Evolutionary conservation across 1,139 yeast species (phyloP).

Genomic region (Nakaseomyces delphensis): DNA sequence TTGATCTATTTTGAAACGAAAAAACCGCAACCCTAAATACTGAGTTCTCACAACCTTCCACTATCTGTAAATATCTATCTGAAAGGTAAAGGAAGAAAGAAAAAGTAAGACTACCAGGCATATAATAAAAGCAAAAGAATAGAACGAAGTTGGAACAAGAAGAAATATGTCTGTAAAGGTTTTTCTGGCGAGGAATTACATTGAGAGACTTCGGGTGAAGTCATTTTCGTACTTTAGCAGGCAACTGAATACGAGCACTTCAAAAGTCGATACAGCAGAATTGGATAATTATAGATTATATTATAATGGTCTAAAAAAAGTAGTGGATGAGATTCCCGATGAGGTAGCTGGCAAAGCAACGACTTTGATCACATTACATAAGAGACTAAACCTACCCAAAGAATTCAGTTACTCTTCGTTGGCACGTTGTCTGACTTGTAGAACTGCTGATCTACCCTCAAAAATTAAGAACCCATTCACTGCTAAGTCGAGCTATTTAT

Average conservation of each 20-base stretch:
- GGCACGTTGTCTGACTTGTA: slow-evolving; percentile 68
- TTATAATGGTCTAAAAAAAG: slow-evolving; percentile 17
- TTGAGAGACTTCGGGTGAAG: not conserved
- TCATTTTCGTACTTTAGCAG: not conserved
- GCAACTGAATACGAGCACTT: slow-evolving; percentile 1
- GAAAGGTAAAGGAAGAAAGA: not conserved
- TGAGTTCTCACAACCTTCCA: too few species aligned
- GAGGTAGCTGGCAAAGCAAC: slow-evolving; percentile 52
- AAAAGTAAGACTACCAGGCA: too few species aligned
- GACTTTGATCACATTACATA: slow-evolving; percentile 67
- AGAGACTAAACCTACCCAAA: slow-evolving; percentile 57
- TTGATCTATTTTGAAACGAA: too few species aligned
- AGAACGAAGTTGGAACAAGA: not conserved
- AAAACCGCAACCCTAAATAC: too few species aligned
- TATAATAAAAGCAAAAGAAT: not conserved
- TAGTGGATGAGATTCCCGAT: slow-evolving; percentile 33
- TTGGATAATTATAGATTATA: slow-evolving; percentile 22
- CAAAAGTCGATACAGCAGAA: slow-evolving; percentile 10
- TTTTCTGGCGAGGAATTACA: slow-evolving; percentile 1
- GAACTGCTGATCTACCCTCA: slow-evolving; percentile 32
- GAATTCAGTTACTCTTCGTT: slow-evolving; percentile 55
- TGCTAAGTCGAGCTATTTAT: not conserved
- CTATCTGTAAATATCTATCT: not conserved
- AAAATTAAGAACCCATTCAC: slow-evolving; percentile 9
- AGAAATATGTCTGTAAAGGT: not conserved